Conservation (phyloP, 2,329 filamentous ascomycete genomes). For the Rhynchosporium graminicola region DNA sequence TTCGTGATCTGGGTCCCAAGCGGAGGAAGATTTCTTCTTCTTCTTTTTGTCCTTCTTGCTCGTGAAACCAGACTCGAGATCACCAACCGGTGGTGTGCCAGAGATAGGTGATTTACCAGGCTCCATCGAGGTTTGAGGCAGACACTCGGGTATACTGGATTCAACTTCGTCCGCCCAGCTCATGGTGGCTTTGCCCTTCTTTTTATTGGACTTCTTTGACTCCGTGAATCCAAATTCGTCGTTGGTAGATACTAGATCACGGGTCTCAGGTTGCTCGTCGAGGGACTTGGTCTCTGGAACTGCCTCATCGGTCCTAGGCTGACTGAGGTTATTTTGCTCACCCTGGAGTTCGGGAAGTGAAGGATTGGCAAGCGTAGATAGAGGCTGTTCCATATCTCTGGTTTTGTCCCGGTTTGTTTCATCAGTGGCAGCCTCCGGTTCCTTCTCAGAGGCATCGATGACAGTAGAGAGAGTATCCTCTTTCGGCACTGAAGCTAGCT, state of each 20-base stretch:
- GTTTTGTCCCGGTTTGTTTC: background rate
- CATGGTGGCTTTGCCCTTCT: conserved; percentile 31
- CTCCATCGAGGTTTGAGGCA: background rate
- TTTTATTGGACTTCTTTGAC: conserved; percentile 41
- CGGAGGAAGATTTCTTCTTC: conserved; percentile 14
- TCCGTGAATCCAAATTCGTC: conserved; percentile 20
- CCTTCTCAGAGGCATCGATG: background rate
- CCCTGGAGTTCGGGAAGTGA: background rate
- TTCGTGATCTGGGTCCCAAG: conserved; percentile 12
- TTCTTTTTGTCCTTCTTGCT: conserved; percentile 37
- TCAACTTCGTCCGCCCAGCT: conserved; percentile 14
- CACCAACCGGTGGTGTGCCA: background rate
- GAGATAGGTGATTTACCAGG: background rate
- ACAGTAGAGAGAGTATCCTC: conserved; percentile 10
- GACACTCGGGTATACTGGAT: background rate
- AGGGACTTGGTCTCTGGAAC: background rate
- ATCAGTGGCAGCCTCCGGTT: conserved; percentile 18
- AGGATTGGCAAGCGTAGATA: background rate
- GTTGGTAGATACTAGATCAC: background rate
- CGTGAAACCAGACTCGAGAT: background rate
- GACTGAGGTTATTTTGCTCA: background rate
- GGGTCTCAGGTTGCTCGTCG: background rate
- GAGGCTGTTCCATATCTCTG: background rate
- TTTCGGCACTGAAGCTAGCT: background rate
- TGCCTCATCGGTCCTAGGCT: background rate